Percentiles rank a stretch among this genome's conserved stretches.
Conservation (phyloP, 768 basidiomycete genomes). For the Pleurotus sapidus region DNA sequence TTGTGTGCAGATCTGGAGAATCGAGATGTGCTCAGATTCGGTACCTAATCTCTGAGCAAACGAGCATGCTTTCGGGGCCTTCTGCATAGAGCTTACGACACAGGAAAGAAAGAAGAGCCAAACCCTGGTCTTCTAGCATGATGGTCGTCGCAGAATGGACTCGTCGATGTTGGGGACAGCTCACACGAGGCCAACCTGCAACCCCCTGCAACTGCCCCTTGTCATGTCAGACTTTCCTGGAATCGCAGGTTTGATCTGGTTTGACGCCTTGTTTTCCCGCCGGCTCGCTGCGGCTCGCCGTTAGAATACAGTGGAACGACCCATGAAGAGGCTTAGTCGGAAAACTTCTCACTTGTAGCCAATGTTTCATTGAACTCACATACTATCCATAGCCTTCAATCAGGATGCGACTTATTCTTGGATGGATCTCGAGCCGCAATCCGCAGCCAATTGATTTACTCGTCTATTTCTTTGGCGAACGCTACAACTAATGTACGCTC, state of each 20-base stretch:
- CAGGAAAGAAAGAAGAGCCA: neutral
- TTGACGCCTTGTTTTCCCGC: slow-evolving; percentile 1
- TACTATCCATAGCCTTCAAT: neutral
- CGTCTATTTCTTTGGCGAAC: neutral
- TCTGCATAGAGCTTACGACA: neutral
- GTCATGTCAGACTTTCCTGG: neutral
- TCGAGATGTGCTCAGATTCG: slow-evolving; percentile 8
- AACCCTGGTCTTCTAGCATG: neutral
- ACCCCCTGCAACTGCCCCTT: too few relatives aligned
- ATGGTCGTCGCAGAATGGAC: neutral
- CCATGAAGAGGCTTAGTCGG: neutral
- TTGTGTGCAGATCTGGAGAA: neutral
- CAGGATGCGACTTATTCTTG: neutral
- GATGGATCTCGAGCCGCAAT: neutral
- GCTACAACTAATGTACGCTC: neutral
- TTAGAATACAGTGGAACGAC: neutral
- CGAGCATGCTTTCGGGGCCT: neutral
- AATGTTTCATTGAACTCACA: neutral
- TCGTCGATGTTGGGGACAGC: neutral
- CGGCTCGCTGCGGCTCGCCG: neutral
- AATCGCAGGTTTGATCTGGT: too few relatives aligned
- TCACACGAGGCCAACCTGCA: neutral
- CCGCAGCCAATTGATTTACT: neutral
- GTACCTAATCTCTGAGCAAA: slow-evolving; percentile 2
- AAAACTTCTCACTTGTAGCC: neutral